A percentile compares a stretch with the other conserved stretches of the same genome.
phyloP scores from a whole-genome alignment of 768 basidiomycete genomes.

The Mycena belliarum region DNA sequence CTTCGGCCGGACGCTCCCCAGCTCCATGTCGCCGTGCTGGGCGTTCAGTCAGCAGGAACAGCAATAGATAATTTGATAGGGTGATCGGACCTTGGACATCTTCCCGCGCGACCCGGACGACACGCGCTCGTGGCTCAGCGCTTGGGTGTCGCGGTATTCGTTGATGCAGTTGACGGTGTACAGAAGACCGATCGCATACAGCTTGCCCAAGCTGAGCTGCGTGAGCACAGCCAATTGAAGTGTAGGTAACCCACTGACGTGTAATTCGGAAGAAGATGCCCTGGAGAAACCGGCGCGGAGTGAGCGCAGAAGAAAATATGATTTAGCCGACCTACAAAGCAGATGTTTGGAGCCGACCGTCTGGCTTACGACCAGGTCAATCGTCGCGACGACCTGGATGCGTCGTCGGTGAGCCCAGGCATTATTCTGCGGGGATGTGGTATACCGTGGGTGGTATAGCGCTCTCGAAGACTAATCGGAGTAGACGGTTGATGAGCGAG shows the following conservation, averaged over 20 bases:
- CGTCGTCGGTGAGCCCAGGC: neutral
- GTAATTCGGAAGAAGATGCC: slow-evolving; percentile 19
- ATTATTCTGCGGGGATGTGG: neutral
- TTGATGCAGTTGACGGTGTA: slow-evolving; percentile 19
- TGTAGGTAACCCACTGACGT: neutral
- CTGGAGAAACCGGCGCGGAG: neutral
- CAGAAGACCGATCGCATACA: slow-evolving; percentile 12
- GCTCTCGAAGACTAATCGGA: slow-evolving; percentile 17
- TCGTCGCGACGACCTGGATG: slow-evolving; percentile 2
- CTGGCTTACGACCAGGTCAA: slow-evolving; percentile 16
- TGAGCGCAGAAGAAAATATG: neutral
- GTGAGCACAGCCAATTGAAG: neutral
- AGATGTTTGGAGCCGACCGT: neutral
- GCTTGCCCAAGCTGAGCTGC: slow-evolving; percentile 1
- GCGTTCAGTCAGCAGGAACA: too few relatives aligned
- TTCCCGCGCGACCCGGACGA: slow-evolving; percentile 14
- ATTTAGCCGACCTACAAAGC: slow-evolving; percentile 10
- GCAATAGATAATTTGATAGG: neutral
- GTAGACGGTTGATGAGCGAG: slow-evolving; percentile 14
- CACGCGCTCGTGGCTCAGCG: slow-evolving; percentile 7
- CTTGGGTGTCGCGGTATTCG: slow-evolving; percentile 7
- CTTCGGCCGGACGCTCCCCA: slow-evolving; percentile 4
- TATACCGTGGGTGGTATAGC: slow-evolving; percentile 15
- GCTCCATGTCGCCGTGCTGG: slow-evolving; percentile 11
- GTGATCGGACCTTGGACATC: slow-evolving; percentile 4